These are phyloP conservation scores for Podila minutissima DNA, from an alignment of 192 early-diverging fungal genomes.

Conservation along the genomic window DNA sequence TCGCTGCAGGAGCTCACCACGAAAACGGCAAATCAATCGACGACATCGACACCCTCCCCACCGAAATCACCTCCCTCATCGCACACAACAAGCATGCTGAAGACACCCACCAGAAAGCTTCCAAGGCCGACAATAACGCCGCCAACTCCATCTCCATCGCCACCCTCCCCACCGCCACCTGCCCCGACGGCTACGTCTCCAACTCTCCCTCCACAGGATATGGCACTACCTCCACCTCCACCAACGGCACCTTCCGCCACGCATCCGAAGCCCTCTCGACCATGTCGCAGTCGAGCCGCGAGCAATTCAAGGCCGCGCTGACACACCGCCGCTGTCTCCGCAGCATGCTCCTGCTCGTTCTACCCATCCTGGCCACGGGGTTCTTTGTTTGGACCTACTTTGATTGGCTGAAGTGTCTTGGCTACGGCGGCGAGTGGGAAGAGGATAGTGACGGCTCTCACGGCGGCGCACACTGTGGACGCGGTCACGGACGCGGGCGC, in stretches of 20 bases:
- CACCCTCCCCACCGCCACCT: not conserved
- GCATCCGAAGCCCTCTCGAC: not conserved
- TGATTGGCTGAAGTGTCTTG: conserved; percentile 14
- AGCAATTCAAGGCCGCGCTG: not conserved
- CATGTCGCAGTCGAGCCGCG: not conserved
- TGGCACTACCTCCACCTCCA: not conserved
- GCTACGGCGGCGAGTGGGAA: not conserved
- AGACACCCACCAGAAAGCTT: not conserved
- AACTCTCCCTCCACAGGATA: not conserved
- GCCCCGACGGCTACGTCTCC: not conserved
- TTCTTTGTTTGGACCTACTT: conserved; percentile 24
- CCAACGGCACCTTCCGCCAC: not conserved
- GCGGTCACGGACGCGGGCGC: conserved; percentile 9
- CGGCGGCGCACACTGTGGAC: not conserved
- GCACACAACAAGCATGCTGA: not conserved
- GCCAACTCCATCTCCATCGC: not conserved
- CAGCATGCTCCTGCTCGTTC: not conserved
- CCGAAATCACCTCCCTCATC: conserved; percentile 1
- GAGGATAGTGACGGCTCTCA: not conserved
- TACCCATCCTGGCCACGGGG: not conserved
- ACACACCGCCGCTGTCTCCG: conserved; percentile 14
- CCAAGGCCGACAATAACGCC: conserved; percentile 5
- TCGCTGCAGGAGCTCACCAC: not conserved
- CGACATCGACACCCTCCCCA: not conserved
- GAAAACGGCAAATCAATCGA: not conserved